Conservation (phyloP, 305 asterid genomes). For the Fraxinus xanthoxyloides region DNA sequence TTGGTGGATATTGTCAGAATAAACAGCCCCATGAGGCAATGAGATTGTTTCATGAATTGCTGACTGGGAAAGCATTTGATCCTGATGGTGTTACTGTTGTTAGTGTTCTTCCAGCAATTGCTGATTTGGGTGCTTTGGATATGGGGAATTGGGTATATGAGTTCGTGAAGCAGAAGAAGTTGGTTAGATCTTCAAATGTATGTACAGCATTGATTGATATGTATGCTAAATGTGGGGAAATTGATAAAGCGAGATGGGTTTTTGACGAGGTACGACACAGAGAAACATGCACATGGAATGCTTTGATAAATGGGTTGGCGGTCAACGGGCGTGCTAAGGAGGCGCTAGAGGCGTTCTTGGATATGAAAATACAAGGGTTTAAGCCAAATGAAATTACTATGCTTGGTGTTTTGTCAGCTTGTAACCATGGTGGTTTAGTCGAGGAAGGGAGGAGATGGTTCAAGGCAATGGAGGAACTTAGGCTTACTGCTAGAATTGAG, state of each 20-base stretch:
- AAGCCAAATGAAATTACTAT: constrained; percentile 62
- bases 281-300: constrained; percentile 76
- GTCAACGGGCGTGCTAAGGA: constrained; percentile 73
- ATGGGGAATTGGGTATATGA: constrained; percentile 69
- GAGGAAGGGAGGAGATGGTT: constrained; percentile 86
- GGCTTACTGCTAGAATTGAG: constrained; percentile 57
- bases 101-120: constrained; percentile 83
- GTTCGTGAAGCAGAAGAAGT: constrained; percentile 55
- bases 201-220: constrained; percentile 80
- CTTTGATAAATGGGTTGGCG: constrained; percentile 86
- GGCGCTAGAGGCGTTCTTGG: constrained; percentile 57
- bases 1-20: constrained; percentile 71
- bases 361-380: constrained; percentile 55
- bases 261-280: constrained; percentile 42
- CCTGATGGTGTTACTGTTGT: constrained; percentile 73
- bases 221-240: constrained; percentile 89
- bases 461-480: constrained; percentile 51
- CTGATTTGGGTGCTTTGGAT: constrained; percentile 80
- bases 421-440: constrained; percentile 86
- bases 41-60: constrained; percentile 58
- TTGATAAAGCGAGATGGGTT: constrained; percentile 57
- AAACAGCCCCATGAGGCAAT: constrained; percentile 62
- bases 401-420: constrained; percentile 86
- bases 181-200: constrained; percentile 63
- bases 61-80: constrained; percentile 36